Conservation (phyloP, 208 protist species). For the Strigomonas culicis region DNA sequence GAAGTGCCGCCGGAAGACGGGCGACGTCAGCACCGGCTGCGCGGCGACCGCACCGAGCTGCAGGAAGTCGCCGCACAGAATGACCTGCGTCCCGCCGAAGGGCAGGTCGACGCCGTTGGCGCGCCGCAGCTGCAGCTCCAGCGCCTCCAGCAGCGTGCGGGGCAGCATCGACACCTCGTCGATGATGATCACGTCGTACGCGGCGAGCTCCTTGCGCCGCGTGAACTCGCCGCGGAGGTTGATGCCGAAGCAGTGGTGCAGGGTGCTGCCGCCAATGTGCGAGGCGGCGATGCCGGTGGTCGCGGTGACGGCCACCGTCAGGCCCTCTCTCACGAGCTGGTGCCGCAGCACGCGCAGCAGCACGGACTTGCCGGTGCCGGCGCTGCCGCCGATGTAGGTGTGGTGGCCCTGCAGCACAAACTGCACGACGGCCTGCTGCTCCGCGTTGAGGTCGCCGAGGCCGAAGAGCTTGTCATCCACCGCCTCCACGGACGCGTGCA, state of each 20-base stretch:
- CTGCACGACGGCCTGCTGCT: constrained; percentile 64
- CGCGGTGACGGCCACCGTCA: constrained; percentile 87
- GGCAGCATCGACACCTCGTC: constrained; percentile 91
- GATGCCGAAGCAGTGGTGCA: constrained; percentile 82
- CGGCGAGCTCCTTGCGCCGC: constrained; percentile 35
- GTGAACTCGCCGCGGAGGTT: constrained; percentile 20
- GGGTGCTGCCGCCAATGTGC: constrained; percentile 90
- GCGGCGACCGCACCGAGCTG: constrained; percentile 61
- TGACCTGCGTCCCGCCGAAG: constrained; percentile 91
- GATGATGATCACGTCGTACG: constrained; percentile 89
- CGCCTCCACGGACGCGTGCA: background rate
- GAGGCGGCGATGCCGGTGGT: constrained; percentile 87
- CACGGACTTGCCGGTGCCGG: constrained; percentile 90
- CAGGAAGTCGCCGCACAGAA: constrained; percentile 91
- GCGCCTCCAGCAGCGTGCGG: constrained; percentile 73
- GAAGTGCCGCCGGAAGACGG: constrained; percentile 75
- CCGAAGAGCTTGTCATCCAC: constrained; percentile 44
- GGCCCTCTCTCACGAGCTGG: constrained; percentile 41
- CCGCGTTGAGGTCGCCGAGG: constrained; percentile 64
- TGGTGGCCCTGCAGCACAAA: constrained; percentile 63
- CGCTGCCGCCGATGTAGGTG: constrained; percentile 84
- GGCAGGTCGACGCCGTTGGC: constrained; percentile 54
- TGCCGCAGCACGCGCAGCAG: constrained; percentile 79
- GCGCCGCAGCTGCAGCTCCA: constrained; percentile 77
- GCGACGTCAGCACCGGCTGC: constrained; percentile 37